These are phyloP conservation scores for Scheffersomyces illinoinensis DNA, from an alignment of 1,139 yeast genomes.

Conservation along the genomic window DNA sequence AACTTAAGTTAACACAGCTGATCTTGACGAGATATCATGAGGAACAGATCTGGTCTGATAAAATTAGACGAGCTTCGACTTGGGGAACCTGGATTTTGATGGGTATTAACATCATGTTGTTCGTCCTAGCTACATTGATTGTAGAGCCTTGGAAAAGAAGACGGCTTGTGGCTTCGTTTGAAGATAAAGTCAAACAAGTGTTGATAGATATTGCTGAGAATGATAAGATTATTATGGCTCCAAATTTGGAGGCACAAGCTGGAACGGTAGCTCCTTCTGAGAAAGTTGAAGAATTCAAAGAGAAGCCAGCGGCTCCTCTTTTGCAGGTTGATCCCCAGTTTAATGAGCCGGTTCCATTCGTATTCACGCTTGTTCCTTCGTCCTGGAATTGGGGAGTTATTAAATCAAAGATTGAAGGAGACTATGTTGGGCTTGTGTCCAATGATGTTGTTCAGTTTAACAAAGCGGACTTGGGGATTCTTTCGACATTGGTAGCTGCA, in stretches of 20 bases:
- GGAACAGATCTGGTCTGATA: slow-evolving; percentile 98
- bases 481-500: slow-evolving; percentile 17
- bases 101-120: slow-evolving; percentile 81
- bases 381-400: slow-evolving; percentile 18
- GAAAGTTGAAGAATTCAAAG: neutral
- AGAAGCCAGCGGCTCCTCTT: neutral
- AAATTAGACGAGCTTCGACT: slow-evolving; percentile 88
- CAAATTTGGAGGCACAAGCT: neutral
- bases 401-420: slow-evolving; percentile 11
- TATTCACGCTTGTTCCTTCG: neutral
- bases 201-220: slow-evolving; percentile 31
- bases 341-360: neutral
- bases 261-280: neutral
- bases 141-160: slow-evolving; percentile 95
- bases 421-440: slow-evolving; percentile 21
- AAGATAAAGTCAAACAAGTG: slow-evolving; percentile 67
- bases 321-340: neutral
- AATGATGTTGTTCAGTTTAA: slow-evolving; percentile 21
- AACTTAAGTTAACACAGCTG: slow-evolving; percentile 67
- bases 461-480: slow-evolving; percentile 25
- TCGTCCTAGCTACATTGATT: slow-evolving; percentile 77
- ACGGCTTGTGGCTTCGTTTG: slow-evolving; percentile 79
- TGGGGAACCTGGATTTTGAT: slow-evolving; percentile 95
- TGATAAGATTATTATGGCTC: neutral
- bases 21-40: slow-evolving; percentile 91